Base-by-base conservation (phyloP, 257 asterid genomes). In the Prunella vulgaris region DNA sequence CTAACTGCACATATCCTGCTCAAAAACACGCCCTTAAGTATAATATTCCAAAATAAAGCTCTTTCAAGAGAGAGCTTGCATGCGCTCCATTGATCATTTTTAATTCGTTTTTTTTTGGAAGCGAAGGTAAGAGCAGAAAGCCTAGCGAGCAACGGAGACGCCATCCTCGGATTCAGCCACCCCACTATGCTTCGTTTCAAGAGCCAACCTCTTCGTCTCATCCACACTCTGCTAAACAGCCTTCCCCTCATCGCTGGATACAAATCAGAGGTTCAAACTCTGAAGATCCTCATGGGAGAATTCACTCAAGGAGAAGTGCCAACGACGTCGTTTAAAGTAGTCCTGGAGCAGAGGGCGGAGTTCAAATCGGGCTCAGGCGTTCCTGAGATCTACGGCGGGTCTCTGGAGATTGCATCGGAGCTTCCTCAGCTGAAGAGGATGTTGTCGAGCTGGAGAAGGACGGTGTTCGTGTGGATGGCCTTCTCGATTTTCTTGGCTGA, bases 151-250 rank as follows among this genome's bases (percentile, higher is more conserved):
- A 75, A 78, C 14, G 92, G 87, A 12, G 56, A 76, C 42, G 73
- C 73, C 37, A 75, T 83, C 0, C 60, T 74, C 0, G 77, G 75
- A 8, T 76, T 84, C 38, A 86, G 87, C 70, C 75, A 77, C 52
- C 90, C 95, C 5, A 79, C 68, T 52, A 82, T 85, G 88, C 80
- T 88, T 1, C 77, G 76, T 21, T 88, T 80, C 78, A 85, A 88
- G 52, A 82, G 90, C 51, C 80, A 72, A 4, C 81, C 84, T 1
- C 62, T 88, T 10, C 81, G 85, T 2, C 17, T 60, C 0, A 52
- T 70, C 0, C 77, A 78, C 64, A 85, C 91, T 14, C 37, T 78
- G 20, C n/a, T 80, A 49, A 84, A 77, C 59, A 64, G 59, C 20
- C 73, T 81, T 28, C 92, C 87, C 18, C 80, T 88, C 1, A 79